phyloP scores from a whole-genome alignment of 1,139 yeast species.

The Lizanozyma gosingica region DNA sequence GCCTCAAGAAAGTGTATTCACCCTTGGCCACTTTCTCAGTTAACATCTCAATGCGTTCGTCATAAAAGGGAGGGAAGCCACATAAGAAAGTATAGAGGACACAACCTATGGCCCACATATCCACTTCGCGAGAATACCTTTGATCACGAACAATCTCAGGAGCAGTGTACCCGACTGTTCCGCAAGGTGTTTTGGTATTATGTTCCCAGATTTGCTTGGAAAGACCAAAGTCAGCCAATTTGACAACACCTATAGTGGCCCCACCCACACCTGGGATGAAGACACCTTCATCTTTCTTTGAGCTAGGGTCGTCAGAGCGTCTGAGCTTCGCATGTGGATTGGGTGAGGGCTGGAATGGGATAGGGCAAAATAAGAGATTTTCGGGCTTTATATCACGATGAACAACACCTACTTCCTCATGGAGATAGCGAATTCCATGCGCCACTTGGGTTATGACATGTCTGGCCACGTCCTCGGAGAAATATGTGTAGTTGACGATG shows the following conservation, averaged over 20 bases:
- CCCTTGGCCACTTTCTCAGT: slow-evolving; percentile 54
- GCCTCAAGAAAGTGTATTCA: slow-evolving; percentile 46
- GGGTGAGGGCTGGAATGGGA: slow-evolving; percentile 37
- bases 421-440: slow-evolving; percentile 39
- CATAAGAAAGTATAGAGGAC: slow-evolving; percentile 51
- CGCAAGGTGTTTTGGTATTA: slow-evolving; percentile 56
- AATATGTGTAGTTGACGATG: slow-evolving; percentile 46
- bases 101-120: slow-evolving; percentile 60
- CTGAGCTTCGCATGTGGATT: slow-evolving; percentile 32
- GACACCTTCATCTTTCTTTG: slow-evolving; percentile 45
- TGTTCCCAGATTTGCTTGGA: slow-evolving; percentile 50
- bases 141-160: slow-evolving; percentile 55
- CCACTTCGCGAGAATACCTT: slow-evolving; percentile 51
- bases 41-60: slow-evolving; percentile 45
- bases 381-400: slow-evolving; percentile 54
- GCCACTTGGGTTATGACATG: slow-evolving; percentile 47
- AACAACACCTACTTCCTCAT: slow-evolving; percentile 48
- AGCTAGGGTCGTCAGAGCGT: slow-evolving; percentile 36
- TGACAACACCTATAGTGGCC: slow-evolving; percentile 44
- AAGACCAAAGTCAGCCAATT: slow-evolving; percentile 50
- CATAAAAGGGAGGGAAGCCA: slow-evolving; percentile 58
- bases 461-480: slow-evolving; percentile 45
- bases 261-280: slow-evolving; percentile 41
- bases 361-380: slow-evolving; percentile 51
- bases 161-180: slow-evolving; percentile 56